Evolutionary conservation across 2,329 filamentous ascomycete species (phyloP).

Genomic region (Paracoccidioides lutzii): DNA sequence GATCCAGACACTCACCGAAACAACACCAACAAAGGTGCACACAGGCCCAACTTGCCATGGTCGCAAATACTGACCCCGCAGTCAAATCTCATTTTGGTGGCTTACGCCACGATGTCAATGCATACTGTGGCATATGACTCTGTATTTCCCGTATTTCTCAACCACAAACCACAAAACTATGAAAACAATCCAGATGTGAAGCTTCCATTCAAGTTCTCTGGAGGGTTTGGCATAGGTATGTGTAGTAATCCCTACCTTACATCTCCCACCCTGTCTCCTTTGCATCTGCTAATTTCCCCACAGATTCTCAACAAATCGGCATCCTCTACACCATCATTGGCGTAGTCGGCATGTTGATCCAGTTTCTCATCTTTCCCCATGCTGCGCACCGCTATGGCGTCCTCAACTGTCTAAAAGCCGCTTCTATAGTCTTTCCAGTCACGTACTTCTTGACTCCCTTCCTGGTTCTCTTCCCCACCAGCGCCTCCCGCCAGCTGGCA

Average conservation of each 20-base stretch:
- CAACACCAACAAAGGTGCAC: slow-evolving; percentile 20
- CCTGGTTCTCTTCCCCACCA: slow-evolving; percentile 48
- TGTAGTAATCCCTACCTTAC: slow-evolving; percentile 4
- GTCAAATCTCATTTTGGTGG: slow-evolving; percentile 58
- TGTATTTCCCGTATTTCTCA: slow-evolving; percentile 75
- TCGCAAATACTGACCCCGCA: slow-evolving; percentile 60
- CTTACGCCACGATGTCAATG: slow-evolving; percentile 69
- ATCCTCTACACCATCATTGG: slow-evolving; percentile 77
- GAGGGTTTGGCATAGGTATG: slow-evolving; percentile 58
- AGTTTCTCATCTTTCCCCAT: slow-evolving; percentile 74
- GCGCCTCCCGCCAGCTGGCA: slow-evolving; percentile 41
- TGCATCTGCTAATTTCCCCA: neutral
- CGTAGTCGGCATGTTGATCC: slow-evolving; percentile 62
- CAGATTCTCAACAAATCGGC: slow-evolving; percentile 62
- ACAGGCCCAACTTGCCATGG: slow-evolving; percentile 24
- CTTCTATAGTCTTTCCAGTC: slow-evolving; percentile 55
- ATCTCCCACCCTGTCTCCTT: neutral
- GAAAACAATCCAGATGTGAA: slow-evolving; percentile 44
- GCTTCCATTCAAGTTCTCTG: slow-evolving; percentile 68
- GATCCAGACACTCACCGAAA: slow-evolving; percentile 3
- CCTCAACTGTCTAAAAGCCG: slow-evolving; percentile 57
- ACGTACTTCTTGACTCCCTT: slow-evolving; percentile 75
- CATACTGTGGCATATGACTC: slow-evolving; percentile 81
- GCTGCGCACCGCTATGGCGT: slow-evolving; percentile 62
- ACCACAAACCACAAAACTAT: slow-evolving; percentile 50